phyloP scores from a whole-genome alignment of 768 basidiomycete species.

The Strobilomyces dryophilus region DNA sequence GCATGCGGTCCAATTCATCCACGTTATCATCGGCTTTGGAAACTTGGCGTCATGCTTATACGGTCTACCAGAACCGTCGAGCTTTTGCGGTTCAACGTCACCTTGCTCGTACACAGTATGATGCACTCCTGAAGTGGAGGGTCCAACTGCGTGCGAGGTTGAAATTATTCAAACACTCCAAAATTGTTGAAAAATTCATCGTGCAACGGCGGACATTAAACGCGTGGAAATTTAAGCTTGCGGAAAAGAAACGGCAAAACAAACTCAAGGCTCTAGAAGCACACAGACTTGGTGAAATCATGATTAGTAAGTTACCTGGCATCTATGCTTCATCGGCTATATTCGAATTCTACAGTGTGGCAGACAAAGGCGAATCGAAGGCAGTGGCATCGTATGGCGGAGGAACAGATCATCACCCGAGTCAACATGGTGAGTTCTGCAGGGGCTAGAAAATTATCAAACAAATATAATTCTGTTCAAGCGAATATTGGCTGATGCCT shows the following conservation, averaged over 20 bases:
- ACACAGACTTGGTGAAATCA: conserved; percentile 26
- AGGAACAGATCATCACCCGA: conserved; percentile 37
- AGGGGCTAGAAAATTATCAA: background rate
- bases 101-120: conserved; percentile 34
- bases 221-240: conserved; percentile 44
- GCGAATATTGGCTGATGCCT: conserved; percentile 46
- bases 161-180: conserved; percentile 51
- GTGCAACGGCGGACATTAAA: conserved; percentile 44
- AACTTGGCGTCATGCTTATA: conserved; percentile 43
- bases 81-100: conserved; percentile 43
- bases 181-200: conserved; percentile 49
- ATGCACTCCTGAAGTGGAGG: conserved; percentile 55
- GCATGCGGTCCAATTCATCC: conserved; percentile 40
- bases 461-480: conserved; percentile 24
- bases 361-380: conserved; percentile 34
- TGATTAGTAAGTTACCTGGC: conserved; percentile 32
- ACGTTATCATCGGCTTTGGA: conserved; percentile 34
- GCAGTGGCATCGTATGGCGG: conserved; percentile 41
- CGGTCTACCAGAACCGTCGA: conserved; percentile 43
- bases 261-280: conserved; percentile 43
- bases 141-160: conserved; percentile 46
- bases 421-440: conserved; percentile 37
- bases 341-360: conserved; percentile 42
- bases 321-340: background rate
- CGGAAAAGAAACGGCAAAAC: conserved; percentile 41